Base-by-base conservation (phyloP, 2,329 filamentous ascomycete species). In the Pseudogymnoascus sp. region DNA sequence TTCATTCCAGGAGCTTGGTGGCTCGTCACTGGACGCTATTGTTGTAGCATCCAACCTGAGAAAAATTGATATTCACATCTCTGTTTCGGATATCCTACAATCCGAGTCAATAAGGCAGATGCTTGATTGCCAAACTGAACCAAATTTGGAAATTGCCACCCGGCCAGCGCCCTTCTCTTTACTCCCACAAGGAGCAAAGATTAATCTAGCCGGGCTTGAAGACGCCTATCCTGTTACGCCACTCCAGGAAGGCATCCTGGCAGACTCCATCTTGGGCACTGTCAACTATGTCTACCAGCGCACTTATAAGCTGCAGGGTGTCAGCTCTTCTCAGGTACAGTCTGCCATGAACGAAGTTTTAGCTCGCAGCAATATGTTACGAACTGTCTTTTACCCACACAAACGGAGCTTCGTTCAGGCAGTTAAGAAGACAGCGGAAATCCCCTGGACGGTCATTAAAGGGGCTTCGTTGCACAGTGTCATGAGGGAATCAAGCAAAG, bases 221-320 rank as follows among this genome's bases (percentile, higher is more conserved):
- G 76, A 78, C 63, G 66, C 76, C 0, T 79, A 76, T 48, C 76
- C 76, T 1, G 74, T 72, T 63, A 73, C 74, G 5, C 69, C 73
- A 1, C 67, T 76, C 1, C 78, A 79, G 61, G 74, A 75, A 65
- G 74, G 73, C 0, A 65, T 79, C 1, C 65, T 79, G 16, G 71
- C 74, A 1, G 65, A 78, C 10, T 70, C 76, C 1, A 62, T 69
- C 34, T 72, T 71, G 25, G 61, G 70, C 1, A 41, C 68, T 3
- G 75, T 71, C 3, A 67, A 70, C 1, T 79, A 79, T 61, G 69
- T 77, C 21, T 70, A 72, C 1, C 72, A 65, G 37, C 25, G 51
- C 51, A 57, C 51, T 7, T 57, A 57, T 34, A 34, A 57, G 28
- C 28, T 57, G 10, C 51, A 57, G 28, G 51, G 51, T 1, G 51